Conservation (phyloP, 1,284 basidiomycete species). For the Microbotryum scabiosae region DNA sequence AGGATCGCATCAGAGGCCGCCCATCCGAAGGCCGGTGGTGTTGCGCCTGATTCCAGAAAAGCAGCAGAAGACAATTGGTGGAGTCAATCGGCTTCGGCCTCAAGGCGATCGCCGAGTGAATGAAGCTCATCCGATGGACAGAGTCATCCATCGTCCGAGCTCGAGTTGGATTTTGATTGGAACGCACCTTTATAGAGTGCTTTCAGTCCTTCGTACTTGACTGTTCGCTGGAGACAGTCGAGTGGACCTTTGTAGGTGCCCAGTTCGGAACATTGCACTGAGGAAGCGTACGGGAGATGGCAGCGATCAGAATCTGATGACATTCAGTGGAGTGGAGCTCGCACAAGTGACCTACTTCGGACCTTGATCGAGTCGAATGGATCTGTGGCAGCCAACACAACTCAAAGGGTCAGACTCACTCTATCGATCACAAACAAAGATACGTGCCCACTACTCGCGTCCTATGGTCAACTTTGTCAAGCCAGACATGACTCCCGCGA, state of each 20-base stretch:
- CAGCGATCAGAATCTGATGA: not conserved
- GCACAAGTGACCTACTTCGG: not conserved
- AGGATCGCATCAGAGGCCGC: slow-evolving; percentile 64
- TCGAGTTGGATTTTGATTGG: not conserved
- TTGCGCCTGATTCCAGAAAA: slow-evolving; percentile 45
- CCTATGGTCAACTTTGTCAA: slow-evolving; percentile 43
- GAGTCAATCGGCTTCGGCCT: no score
- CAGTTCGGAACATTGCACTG: slow-evolving; percentile 63
- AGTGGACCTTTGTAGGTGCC: slow-evolving; percentile 59
- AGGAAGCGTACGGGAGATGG: slow-evolving; percentile 51
- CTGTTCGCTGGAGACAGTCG: slow-evolving; percentile 56
- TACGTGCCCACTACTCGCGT: slow-evolving; percentile 21
- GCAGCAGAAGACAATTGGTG: no score
- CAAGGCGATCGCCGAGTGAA: not conserved
- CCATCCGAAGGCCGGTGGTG: slow-evolving; percentile 68
- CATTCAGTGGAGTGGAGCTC: not conserved
- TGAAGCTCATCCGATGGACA: not conserved
- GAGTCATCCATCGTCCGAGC: not conserved
- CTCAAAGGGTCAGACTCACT: not conserved
- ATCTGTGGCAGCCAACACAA: not conserved
- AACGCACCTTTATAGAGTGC: slow-evolving; percentile 45
- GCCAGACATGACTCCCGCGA: slow-evolving; percentile 40
- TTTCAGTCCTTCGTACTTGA: slow-evolving; percentile 50
- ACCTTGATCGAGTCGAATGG: slow-evolving; percentile 31
- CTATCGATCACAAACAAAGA: not conserved